These are phyloP conservation scores for Chlamydomonas incerta DNA, from an alignment of 139 green algal species.

Conservation along the genomic window DNA sequence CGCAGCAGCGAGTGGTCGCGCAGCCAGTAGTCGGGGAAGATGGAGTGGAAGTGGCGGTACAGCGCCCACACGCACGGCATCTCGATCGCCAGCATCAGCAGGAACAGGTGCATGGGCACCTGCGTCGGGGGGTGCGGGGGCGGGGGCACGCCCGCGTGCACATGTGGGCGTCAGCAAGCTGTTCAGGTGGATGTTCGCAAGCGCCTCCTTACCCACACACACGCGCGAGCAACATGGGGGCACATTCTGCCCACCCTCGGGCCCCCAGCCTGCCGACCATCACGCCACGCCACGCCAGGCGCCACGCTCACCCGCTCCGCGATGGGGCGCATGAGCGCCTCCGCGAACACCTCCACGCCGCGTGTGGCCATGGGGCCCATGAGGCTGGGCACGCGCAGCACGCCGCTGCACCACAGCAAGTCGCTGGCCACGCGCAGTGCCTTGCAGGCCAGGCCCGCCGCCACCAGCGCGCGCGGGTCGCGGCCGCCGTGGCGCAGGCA, in stretches of 20 bases:
- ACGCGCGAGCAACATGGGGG: no score
- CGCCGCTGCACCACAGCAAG: not conserved
- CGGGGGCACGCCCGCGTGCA: no score
- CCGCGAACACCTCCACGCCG: constrained; percentile 2
- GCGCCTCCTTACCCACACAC: no score
- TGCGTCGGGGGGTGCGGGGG: no score
- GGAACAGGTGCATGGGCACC: not conserved
- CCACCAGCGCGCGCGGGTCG: not conserved
- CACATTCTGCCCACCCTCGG: no score
- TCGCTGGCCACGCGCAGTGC: not conserved
- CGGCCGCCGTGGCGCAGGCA: not conserved
- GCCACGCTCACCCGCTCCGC: constrained; percentile 1
- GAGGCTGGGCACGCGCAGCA: constrained; percentile 17
- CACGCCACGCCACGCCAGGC: not conserved
- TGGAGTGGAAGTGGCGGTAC: constrained; percentile 6
- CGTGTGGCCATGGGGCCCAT: constrained; percentile 21
- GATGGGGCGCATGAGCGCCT: constrained; percentile 14
- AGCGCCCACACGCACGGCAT: constrained; percentile 3
- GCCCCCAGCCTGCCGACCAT: no score
- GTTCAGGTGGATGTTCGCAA: no score
- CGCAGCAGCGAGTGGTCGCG: not conserved
- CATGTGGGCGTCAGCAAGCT: no score
- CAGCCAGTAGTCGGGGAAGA: not conserved
- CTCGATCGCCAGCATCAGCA: not conserved
- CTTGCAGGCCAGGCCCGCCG: not conserved